phyloP scores from a whole-genome alignment of 139 green algal genomes.

The Coelastrella sp. region DNA sequence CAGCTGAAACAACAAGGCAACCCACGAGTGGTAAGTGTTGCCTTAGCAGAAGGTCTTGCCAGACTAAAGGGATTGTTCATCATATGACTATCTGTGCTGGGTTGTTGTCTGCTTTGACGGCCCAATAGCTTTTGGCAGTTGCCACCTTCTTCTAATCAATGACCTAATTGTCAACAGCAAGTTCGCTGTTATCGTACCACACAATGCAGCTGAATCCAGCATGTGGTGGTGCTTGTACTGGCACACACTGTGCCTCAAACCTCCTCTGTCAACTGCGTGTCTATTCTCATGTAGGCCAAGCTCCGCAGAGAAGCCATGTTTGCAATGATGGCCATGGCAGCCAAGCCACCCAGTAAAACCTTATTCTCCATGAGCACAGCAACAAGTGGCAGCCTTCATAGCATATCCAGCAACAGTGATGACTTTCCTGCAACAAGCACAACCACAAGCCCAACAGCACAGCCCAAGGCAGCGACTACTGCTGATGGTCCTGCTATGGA shows the following conservation, averaged over 20 bases:
- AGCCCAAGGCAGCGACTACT: neutral
- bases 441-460: neutral
- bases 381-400: neutral
- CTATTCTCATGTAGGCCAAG: neutral
- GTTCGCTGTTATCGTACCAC: too few species aligned
- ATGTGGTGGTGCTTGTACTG: neutral
- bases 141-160: too few species aligned
- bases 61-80: neutral
- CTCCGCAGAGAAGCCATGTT: constrained; percentile 19
- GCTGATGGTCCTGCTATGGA: neutral
- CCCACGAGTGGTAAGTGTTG: neutral
- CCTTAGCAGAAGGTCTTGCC: too few species aligned
- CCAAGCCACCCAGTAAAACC: neutral
- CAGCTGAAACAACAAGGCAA: neutral
- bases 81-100: neutral
- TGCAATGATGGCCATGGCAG: constrained; percentile 35
- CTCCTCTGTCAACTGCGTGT: too few species aligned
- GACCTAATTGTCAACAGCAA: too few species aligned
- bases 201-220: neutral
- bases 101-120: neutral
- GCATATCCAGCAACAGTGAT: neutral
- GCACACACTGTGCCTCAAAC: neutral
- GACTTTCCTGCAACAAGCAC: neutral
- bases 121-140: too few species aligned
- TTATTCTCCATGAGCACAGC: neutral